Evolutionary conservation across 805 yeast species (phyloP).

Genomic region (Cyberlindnera meyerae): DNA sequence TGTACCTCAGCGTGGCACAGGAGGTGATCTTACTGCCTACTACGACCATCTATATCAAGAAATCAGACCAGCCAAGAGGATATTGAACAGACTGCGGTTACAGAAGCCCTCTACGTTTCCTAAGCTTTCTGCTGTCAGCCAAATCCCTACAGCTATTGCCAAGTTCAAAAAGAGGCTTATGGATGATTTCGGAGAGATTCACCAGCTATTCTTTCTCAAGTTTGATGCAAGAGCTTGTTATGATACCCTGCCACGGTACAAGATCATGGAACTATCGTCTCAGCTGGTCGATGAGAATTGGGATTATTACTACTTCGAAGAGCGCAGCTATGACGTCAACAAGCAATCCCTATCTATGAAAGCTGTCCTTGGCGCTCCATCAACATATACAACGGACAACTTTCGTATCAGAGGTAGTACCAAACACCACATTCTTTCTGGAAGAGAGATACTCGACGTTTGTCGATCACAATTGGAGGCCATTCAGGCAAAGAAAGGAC

Average conservation of each 20-base stretch:
- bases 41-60: slow-evolving; percentile 31
- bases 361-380: too few species aligned
- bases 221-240: slow-evolving; percentile 77
- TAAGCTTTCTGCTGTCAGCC: slow-evolving; percentile 38
- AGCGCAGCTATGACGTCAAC: not conserved
- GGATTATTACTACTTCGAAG: slow-evolving; percentile 7
- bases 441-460: slow-evolving; percentile 40
- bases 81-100: slow-evolving; percentile 32
- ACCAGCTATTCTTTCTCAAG: slow-evolving; percentile 48
- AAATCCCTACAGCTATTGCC: slow-evolving; percentile 37
- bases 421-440: slow-evolving; percentile 28
- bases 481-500: slow-evolving; percentile 39
- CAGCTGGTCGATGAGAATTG: slow-evolving; percentile 23
- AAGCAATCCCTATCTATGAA: too few species aligned
- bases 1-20: slow-evolving; percentile 41
- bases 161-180: slow-evolving; percentile 32
- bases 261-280: slow-evolving; percentile 34
- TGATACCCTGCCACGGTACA: slow-evolving; percentile 58
- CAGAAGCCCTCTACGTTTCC: slow-evolving; percentile 25
- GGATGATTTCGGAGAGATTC: slow-evolving; percentile 24
- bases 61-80: slow-evolving; percentile 40
- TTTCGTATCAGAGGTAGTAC: too few species aligned
- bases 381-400: not conserved
- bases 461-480: slow-evolving; percentile 49
- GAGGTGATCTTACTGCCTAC: slow-evolving; percentile 29